phyloP scores from a whole-genome alignment of 1,284 basidiomycete species.

The Naganishia albida region DNA sequence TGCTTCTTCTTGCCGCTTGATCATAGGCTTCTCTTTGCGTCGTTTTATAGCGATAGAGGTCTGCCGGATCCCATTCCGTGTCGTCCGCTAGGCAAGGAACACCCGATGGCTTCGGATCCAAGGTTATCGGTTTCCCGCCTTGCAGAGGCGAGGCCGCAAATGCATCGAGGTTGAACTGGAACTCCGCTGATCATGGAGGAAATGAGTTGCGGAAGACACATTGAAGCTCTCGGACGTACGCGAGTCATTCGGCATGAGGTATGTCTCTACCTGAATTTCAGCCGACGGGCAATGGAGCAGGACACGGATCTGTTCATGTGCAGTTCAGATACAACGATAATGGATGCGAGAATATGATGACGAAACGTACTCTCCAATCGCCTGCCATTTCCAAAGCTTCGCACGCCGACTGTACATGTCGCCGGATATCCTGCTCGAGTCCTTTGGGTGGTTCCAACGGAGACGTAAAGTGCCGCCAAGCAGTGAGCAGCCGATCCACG shows the following conservation, averaged over 20 bases:
- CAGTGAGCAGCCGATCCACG: slow-evolving; percentile 1
- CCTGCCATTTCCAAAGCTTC: background rate
- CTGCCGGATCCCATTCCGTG: background rate
- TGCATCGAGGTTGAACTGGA: slow-evolving; percentile 1
- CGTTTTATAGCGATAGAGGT: slow-evolving; percentile 19
- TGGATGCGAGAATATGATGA: too few relatives aligned
- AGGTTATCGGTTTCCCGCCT: background rate
- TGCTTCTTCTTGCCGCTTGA: slow-evolving; percentile 5
- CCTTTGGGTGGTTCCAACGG: background rate
- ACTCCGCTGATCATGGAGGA: background rate
- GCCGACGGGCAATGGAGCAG: slow-evolving; percentile 7
- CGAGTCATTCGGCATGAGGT: background rate
- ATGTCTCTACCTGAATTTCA: slow-evolving; percentile 5
- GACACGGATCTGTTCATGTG: slow-evolving; percentile 13
- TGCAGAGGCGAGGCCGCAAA: background rate
- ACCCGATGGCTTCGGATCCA: background rate
- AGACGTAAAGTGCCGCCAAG: background rate
- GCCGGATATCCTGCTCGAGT: background rate
- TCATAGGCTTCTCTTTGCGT: slow-evolving; percentile 4
- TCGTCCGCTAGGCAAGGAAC: background rate
- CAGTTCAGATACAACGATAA: too few relatives aligned
- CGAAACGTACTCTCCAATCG: slow-evolving; percentile 22
- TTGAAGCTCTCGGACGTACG: background rate
- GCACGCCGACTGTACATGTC: background rate
- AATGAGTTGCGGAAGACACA: background rate